phyloP scores from a whole-genome alignment of 192 early-diverging fungal genomes.

The Umbelopsis vinacea region DNA sequence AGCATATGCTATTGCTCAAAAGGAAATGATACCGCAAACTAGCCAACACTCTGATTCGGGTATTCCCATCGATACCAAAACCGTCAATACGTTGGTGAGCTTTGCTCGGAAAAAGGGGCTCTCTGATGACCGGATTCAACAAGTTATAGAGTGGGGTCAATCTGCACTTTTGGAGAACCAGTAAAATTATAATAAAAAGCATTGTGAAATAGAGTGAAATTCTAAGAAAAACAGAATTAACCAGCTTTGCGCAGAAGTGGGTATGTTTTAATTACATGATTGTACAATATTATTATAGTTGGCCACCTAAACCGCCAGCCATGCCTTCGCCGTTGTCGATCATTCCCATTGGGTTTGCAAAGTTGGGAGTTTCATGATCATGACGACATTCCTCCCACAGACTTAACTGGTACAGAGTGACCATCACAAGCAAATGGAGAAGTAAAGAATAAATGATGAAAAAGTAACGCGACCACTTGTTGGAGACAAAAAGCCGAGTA shows the following conservation, averaged over 20 bases:
- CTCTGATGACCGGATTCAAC: conserved; percentile 1
- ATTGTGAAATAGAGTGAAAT: neutral
- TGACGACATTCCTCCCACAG: conserved; percentile 69
- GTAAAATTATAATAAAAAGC: neutral
- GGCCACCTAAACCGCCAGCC: neutral
- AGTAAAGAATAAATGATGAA: conserved; percentile 70
- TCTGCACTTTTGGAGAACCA: conserved; percentile 2
- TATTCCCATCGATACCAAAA: conserved; percentile 26
- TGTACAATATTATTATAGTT: conserved; percentile 13
- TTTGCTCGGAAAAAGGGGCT: conserved; percentile 35
- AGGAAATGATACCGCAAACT: conserved; percentile 27
- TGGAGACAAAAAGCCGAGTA: conserved; percentile 65
- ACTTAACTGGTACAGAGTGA: conserved; percentile 68
- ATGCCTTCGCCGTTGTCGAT: conserved; percentile 15
- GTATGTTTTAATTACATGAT: conserved; percentile 20
- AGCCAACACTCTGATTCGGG: conserved; percentile 4
- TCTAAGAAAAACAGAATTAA: too few species aligned
- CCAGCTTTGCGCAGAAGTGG: neutral
- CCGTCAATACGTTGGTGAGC: conserved; percentile 37
- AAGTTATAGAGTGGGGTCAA: conserved; percentile 5
- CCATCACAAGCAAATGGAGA: conserved; percentile 82
- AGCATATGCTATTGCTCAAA: conserved; percentile 16
- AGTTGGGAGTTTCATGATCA: conserved; percentile 57
- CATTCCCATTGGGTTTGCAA: conserved; percentile 40
- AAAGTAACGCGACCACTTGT: conserved; percentile 68